A percentile compares a stretch with the other conserved stretches of the same genome.
These are phyloP conservation scores for Flaveria sonorensis DNA, from an alignment of 129 eudicot species.

Conservation along the genomic window DNA sequence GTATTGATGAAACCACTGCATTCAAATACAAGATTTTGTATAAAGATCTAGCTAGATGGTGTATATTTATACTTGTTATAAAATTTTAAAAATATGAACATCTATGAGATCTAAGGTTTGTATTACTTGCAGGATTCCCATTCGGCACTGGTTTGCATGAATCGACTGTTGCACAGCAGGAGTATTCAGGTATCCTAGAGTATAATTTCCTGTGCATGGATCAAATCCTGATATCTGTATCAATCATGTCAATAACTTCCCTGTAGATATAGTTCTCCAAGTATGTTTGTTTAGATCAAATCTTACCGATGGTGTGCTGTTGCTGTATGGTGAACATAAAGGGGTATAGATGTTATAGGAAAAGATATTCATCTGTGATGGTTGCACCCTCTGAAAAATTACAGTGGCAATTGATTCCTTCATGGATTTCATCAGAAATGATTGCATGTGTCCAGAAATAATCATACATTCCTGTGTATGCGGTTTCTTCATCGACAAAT, in stretches of 20 bases:
- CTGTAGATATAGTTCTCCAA: neutral
- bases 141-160: constrained; percentile 54
- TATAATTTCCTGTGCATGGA: constrained; percentile 60
- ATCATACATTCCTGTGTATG: constrained; percentile 39
- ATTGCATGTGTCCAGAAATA: constrained; percentile 55
- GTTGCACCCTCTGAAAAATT: constrained; percentile 42
- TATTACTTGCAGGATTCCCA: constrained; percentile 64
- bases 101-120: neutral
- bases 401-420: constrained; percentile 48
- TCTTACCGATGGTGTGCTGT: constrained; percentile 44
- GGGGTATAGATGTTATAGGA: constrained; percentile 60
- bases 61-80: neutral
- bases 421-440: constrained; percentile 52
- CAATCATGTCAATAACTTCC: constrained; percentile 1
- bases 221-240: constrained; percentile 54
- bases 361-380: constrained; percentile 36
- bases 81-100: neutral
- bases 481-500: constrained; percentile 40
- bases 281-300: neutral
- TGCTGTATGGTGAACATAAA: constrained; percentile 39
- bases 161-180: constrained; percentile 56
- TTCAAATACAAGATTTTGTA: neutral
- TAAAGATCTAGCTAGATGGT: neutral
- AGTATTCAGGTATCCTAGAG: constrained; percentile 47
- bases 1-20: neutral